Conservation (phyloP, 768 basidiomycete genomes). For the Calocybe cyanea region DNA sequence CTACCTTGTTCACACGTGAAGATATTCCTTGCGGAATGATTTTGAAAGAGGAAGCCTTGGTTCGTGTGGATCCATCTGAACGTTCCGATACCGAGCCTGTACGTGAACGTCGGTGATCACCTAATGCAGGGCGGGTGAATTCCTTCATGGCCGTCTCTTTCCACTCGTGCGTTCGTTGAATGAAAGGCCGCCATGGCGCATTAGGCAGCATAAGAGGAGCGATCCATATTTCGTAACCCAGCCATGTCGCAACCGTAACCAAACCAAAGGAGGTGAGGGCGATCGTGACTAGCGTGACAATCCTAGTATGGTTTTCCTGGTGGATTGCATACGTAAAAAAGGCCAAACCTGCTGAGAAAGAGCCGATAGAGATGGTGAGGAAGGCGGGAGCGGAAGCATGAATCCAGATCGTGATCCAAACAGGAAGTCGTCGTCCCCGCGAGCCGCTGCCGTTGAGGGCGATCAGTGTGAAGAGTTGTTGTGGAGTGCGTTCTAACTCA, state of each 20-base stretch:
- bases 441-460: slow-evolving; percentile 11
- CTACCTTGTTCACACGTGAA: slow-evolving; percentile 2
- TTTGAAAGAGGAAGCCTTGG: slow-evolving; percentile 4
- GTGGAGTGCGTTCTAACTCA: slow-evolving; percentile 9
- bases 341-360: slow-evolving; percentile 14
- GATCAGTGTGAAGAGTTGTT: neutral
- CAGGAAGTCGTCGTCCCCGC: slow-evolving; percentile 13
- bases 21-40: slow-evolving; percentile 1
- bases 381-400: slow-evolving; percentile 16
- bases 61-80: slow-evolving; percentile 6
- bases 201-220: slow-evolving; percentile 11
- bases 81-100: slow-evolving; percentile 10
- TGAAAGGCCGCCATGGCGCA: slow-evolving; percentile 3
- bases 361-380: slow-evolving; percentile 15
- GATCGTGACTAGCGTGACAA: slow-evolving; percentile 12
- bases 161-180: slow-evolving; percentile 7
- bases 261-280: slow-evolving; percentile 15
- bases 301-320: slow-evolving; percentile 11
- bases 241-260: slow-evolving; percentile 7
- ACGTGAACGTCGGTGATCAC: neutral
- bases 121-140: neutral
- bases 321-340: slow-evolving; percentile 12
- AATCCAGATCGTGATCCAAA: slow-evolving; percentile 17
- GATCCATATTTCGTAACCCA: slow-evolving; percentile 15
- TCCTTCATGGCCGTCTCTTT: neutral